Percentiles rank a stretch among this genome's conserved stretches.
Evolutionary conservation across 257 asterid genomes (phyloP).

Genomic region (Striga asiatica): DNA sequence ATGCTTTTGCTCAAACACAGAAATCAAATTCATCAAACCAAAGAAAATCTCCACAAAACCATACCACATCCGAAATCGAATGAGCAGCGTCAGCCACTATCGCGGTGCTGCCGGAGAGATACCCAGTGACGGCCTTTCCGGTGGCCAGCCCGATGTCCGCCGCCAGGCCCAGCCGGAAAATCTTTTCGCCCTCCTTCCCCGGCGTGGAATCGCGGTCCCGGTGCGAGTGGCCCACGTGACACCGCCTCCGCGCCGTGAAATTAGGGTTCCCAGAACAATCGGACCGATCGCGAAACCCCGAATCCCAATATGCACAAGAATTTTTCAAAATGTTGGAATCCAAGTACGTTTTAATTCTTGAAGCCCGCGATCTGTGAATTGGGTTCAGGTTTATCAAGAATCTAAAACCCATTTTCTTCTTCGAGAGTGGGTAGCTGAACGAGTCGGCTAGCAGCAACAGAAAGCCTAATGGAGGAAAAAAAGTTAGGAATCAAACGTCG

Average conservation of each 20-base stretch:
- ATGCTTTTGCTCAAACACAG: neutral
- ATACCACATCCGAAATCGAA: slow-evolving; percentile 91
- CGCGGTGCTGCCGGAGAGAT: slow-evolving; percentile 88
- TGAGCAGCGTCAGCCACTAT: slow-evolving; percentile 96
- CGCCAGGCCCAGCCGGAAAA: slow-evolving; percentile 85
- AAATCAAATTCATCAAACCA: too few relatives aligned
- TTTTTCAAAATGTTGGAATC: slow-evolving; percentile 1
- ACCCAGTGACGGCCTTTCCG: slow-evolving; percentile 80
- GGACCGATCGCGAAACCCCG: slow-evolving; percentile 13
- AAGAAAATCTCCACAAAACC: neutral
- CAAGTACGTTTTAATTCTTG: slow-evolving; percentile 15
- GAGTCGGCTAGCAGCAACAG: neutral
- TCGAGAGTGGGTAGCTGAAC: neutral
- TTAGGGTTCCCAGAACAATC: slow-evolving; percentile 29
- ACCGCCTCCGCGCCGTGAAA: slow-evolving; percentile 45
- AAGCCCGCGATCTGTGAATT: slow-evolving; percentile 22
- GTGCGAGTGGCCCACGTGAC: slow-evolving; percentile 73
- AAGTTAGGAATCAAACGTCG: too few relatives aligned
- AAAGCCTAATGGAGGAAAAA: neutral
- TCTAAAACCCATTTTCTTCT: slow-evolving; percentile 40
- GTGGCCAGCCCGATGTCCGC: slow-evolving; percentile 82
- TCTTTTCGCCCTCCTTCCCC: slow-evolving; percentile 70
- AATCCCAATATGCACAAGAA: slow-evolving; percentile 17
- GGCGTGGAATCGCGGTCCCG: slow-evolving; percentile 31
- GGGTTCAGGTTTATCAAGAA: slow-evolving; percentile 32